These are phyloP conservation scores for Cylindrotheca fusiformis DNA, from an alignment of 108 stramenopile genomes.

Conservation along the genomic window DNA sequence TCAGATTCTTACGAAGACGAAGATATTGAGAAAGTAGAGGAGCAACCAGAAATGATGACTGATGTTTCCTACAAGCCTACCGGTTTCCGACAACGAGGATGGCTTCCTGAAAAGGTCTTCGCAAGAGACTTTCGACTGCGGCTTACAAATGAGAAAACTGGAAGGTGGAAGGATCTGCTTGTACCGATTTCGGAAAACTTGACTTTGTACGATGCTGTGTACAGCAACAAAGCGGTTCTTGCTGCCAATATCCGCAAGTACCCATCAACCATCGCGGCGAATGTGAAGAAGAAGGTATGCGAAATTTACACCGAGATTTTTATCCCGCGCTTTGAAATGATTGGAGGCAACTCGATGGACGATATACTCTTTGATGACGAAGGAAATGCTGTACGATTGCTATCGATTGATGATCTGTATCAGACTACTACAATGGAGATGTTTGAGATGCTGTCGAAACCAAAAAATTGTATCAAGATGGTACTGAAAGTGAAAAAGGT, in stretches of 20 bases:
- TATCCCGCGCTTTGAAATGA: neutral
- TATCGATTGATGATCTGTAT: neutral
- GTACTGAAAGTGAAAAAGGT: neutral
- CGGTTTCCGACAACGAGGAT: neutral
- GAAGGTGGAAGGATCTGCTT: constrained; percentile 26
- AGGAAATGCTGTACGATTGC: neutral
- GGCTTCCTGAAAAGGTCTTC: neutral
- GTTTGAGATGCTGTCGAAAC: neutral
- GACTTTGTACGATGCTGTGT: constrained; percentile 27
- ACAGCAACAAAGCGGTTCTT: constrained; percentile 22
- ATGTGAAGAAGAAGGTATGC: neutral
- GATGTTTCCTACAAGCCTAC: neutral
- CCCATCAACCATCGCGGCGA: neutral
- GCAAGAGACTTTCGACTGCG: constrained; percentile 18
- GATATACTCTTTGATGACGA: neutral
- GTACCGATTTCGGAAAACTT: constrained; percentile 22
- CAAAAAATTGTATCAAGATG: neutral
- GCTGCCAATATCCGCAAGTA: constrained; percentile 29
- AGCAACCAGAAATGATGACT: no score
- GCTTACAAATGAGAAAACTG: constrained; percentile 18
- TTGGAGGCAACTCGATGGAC: neutral
- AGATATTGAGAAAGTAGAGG: no score
- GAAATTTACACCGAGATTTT: neutral
- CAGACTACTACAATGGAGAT: neutral
- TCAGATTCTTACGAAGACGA: no score